Conservation (phyloP, 192 early-diverging fungal genomes). For the Oehlia diaphana region DNA sequence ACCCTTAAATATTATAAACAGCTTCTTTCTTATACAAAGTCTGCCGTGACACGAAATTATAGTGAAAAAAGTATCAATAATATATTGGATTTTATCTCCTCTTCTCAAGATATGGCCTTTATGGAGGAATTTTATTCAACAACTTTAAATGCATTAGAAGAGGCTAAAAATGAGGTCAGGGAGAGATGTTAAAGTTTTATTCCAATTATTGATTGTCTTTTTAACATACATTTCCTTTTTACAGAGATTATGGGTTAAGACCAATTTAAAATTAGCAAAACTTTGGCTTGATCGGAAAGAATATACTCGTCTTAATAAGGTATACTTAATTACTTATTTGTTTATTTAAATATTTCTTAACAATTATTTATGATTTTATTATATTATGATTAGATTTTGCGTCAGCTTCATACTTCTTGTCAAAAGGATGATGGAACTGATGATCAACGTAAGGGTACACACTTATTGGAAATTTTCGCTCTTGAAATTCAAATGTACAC, state of each 20-base stretch:
- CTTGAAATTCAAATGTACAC: constrained; percentile 98
- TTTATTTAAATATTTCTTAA: background rate
- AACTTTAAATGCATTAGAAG: constrained; percentile 70
- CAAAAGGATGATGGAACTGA: constrained; percentile 80
- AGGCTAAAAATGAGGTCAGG: constrained; percentile 78
- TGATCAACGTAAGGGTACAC: constrained; percentile 90
- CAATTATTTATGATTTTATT: background rate
- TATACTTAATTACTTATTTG: constrained; percentile 5
- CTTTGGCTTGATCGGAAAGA: constrained; percentile 83
- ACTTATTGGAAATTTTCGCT: constrained; percentile 90
- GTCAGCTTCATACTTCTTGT: constrained; percentile 70
- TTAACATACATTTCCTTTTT: background rate
- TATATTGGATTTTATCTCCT: constrained; percentile 79
- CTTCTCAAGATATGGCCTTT: constrained; percentile 73
- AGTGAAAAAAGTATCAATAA: constrained; percentile 92
- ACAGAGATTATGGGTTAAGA: constrained; percentile 81
- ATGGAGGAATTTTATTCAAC: constrained; percentile 83
- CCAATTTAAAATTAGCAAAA: constrained; percentile 84
- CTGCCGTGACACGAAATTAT: constrained; percentile 80
- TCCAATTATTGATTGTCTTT: background rate
- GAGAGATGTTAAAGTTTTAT: background rate
- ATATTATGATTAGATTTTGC: constrained; percentile 57
- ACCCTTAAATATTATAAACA: constrained; percentile 71
- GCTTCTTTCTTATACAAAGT: constrained; percentile 73
- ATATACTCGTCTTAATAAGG: constrained; percentile 70